A percentile compares a stretch with the other conserved stretches of the same genome.
Conservation (phyloP, 495 filamentous ascomycete genomes). For the Aspergillus sclerotiicarbonarius region DNA sequence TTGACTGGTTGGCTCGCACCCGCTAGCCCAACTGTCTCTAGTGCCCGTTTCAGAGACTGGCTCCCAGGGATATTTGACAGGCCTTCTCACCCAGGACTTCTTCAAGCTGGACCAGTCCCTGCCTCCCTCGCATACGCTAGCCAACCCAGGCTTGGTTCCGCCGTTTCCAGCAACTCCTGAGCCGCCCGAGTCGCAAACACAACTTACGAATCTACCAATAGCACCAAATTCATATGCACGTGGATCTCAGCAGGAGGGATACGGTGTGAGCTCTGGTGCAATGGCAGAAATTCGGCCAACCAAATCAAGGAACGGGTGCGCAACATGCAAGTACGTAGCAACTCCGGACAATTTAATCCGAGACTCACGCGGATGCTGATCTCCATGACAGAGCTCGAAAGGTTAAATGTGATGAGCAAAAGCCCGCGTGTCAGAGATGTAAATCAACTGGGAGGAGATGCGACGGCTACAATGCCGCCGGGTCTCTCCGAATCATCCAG, state of each 20-base stretch:
- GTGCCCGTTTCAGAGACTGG: neutral
- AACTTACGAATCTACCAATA: neutral
- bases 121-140: slow-evolving; percentile 2
- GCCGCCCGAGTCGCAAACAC: neutral
- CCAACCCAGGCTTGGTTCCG: neutral
- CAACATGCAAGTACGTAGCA: slow-evolving; percentile 1
- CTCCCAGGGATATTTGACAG: neutral
- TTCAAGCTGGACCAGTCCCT: neutral
- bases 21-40: neutral
- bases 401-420: slow-evolving; percentile 4
- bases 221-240: neutral
- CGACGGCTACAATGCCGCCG: neutral
- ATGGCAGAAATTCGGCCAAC: neutral
- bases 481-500: neutral
- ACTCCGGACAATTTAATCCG: no score
- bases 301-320: slow-evolving; percentile 2
- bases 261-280: neutral
- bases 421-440: neutral
- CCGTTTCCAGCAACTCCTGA: neutral
- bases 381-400: neutral
- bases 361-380: no score
- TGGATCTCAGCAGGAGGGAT: neutral
- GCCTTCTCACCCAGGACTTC: neutral
- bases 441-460: neutral
- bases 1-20: neutral